Conservation (phyloP, 139 green algal genomes). For the Picocystis salinarum region DNA sequence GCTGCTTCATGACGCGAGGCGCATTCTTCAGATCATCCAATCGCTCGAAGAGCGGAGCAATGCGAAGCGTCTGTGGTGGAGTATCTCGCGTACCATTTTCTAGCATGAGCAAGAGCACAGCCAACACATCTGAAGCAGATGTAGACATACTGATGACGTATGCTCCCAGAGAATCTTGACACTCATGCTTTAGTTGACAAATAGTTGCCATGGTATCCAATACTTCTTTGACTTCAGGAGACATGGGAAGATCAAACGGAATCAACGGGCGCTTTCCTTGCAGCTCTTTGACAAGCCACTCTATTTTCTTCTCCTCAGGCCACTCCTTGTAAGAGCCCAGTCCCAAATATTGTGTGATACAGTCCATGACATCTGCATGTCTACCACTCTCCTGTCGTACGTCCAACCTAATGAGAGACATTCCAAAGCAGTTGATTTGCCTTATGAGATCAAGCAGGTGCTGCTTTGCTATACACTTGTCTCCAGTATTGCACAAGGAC, state of each 20-base stretch:
- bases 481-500: slow-evolving; percentile 64
- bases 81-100: slow-evolving; percentile 46
- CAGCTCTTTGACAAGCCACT: slow-evolving; percentile 53
- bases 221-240: slow-evolving; percentile 58
- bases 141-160: slow-evolving; percentile 94
- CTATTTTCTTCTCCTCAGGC: slow-evolving; percentile 63
- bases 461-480: slow-evolving; percentile 69
- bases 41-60: slow-evolving; percentile 86
- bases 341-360: slow-evolving; percentile 67
- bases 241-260: slow-evolving; percentile 52
- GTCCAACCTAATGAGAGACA: slow-evolving; percentile 85
- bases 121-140: slow-evolving; percentile 69
- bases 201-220: slow-evolving; percentile 48
- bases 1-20: slow-evolving; percentile 22
- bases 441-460: slow-evolving; percentile 78
- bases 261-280: slow-evolving; percentile 65
- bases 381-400: slow-evolving; percentile 67
- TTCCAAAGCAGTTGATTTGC: slow-evolving; percentile 66
- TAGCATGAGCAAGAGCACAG: slow-evolving; percentile 83
- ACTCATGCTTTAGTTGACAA: slow-evolving; percentile 3
- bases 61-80: slow-evolving; percentile 35
- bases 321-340: slow-evolving; percentile 65
- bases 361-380: slow-evolving; percentile 66
- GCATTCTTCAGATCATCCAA: slow-evolving; percentile 63
- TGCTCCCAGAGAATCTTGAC: slow-evolving; percentile 44